phyloP scores from a whole-genome alignment of 2,329 filamentous ascomycete genomes.

The Cladosporium sp. region DNA sequence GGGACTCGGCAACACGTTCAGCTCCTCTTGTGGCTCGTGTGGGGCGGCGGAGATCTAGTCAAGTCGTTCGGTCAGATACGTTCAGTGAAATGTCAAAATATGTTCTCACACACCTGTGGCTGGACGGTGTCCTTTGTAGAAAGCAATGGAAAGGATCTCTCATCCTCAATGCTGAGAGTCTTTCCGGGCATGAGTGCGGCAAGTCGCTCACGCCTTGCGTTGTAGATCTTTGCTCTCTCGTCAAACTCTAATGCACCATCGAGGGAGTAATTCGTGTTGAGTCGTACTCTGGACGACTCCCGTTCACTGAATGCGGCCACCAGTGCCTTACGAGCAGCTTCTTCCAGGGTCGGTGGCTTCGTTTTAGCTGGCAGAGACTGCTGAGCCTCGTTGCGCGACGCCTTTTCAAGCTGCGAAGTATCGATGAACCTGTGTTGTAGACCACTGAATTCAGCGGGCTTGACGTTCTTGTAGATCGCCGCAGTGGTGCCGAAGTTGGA shows the following conservation, averaged over 20 bases:
- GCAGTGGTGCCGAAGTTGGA: background rate
- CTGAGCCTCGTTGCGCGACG: background rate
- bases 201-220: constrained; percentile 22
- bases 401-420: background rate
- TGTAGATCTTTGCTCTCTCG: constrained; percentile 21
- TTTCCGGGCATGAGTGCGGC: constrained; percentile 22
- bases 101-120: constrained; percentile 9
- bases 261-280: constrained; percentile 20
- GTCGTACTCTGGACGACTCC: constrained; percentile 21
- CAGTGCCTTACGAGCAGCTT: constrained; percentile 23
- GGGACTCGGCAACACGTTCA: background rate
- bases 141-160: constrained; percentile 22
- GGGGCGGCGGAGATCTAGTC: background rate
- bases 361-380: background rate
- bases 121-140: constrained; percentile 5
- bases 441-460: background rate
- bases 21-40: background rate
- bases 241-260: constrained; percentile 18
- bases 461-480: background rate
- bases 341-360: background rate
- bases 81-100: background rate
- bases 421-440: background rate
- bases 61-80: background rate
- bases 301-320: constrained; percentile 26
- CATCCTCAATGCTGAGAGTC: constrained; percentile 27